These are phyloP conservation scores for Raphidocelis subcapitata DNA, from an alignment of 139 green algal species.

Conservation along the genomic window DNA sequence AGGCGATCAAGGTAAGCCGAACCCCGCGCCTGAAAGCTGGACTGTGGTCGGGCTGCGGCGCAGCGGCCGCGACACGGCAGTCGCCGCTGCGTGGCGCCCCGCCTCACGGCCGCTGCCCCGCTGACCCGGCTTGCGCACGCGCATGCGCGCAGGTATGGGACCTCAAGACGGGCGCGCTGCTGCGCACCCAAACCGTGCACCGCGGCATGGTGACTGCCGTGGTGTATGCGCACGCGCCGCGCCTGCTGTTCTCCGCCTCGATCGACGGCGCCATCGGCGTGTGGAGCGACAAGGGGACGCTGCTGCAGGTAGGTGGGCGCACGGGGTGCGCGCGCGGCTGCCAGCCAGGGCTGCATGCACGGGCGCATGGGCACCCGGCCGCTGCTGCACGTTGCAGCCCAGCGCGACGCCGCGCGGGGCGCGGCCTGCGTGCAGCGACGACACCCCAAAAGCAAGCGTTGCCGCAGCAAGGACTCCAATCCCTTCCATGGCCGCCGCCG, in stretches of 20 bases:
- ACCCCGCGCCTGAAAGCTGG: neutral
- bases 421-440: no score
- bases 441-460: no score
- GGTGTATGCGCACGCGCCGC: constrained; percentile 43
- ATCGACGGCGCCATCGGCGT: constrained; percentile 68
- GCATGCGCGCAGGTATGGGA: constrained; percentile 60
- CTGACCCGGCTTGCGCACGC: neutral
- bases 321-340: neutral
- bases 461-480: no score
- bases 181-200: constrained; percentile 62
- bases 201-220: constrained; percentile 69
- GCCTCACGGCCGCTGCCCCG: neutral
- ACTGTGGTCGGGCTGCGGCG: neutral
- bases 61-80: no score
- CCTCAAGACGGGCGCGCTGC: constrained; percentile 42
- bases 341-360: neutral
- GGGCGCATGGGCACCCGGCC: neutral
- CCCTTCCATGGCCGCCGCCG: neutral
- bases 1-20: constrained; percentile 51
- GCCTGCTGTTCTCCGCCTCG: constrained; percentile 62
- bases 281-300: constrained; percentile 63
- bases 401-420: no score
- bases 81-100: neutral
- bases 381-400: neutral
- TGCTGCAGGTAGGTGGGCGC: constrained; percentile 46